Conservation (phyloP, 2,329 filamentous ascomycete genomes). For the Neodidymelliopsis sp. region DNA sequence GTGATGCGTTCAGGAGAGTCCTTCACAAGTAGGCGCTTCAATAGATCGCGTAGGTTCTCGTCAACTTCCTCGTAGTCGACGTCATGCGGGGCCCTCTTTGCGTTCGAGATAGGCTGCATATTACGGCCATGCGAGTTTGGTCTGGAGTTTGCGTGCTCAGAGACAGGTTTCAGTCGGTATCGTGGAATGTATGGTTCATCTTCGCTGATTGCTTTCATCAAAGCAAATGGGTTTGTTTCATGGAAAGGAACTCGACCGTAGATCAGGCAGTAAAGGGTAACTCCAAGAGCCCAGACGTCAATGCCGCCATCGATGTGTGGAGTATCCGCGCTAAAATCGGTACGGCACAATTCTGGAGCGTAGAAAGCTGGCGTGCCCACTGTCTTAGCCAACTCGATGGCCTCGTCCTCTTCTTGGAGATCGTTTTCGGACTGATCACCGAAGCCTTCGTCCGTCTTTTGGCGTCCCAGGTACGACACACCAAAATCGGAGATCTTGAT, state of each 20-base stretch:
- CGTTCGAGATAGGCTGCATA: constrained; percentile 63
- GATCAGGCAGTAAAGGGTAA: constrained; percentile 94
- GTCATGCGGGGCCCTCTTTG: constrained; percentile 78
- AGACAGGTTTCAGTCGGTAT: constrained; percentile 78
- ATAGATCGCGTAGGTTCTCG: constrained; percentile 77
- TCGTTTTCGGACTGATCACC: constrained; percentile 81
- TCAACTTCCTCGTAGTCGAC: constrained; percentile 87
- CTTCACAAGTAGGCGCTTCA: constrained; percentile 82
- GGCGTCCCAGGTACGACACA: constrained; percentile 93
- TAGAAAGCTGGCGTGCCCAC: constrained; percentile 98
- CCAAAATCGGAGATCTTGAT: constrained; percentile 99
- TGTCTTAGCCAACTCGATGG: constrained; percentile 95
- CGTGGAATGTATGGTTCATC: constrained; percentile 90
- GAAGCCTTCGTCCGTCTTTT: constrained; percentile 78
- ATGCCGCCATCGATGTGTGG: constrained; percentile 89
- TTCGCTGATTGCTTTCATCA: constrained; percentile 91
- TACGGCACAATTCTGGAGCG: constrained; percentile 93
- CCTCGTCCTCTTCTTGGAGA: constrained; percentile 86
- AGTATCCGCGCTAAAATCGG: constrained; percentile 71
- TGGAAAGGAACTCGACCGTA: constrained; percentile 94
- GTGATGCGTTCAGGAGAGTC: constrained; percentile 89
- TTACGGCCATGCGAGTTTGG: constrained; percentile 56
- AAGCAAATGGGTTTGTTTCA: constrained; percentile 87
- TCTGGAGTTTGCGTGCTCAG: constrained; percentile 55
- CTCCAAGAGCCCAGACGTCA: constrained; percentile 95